Conservation (phyloP, 306 rosid genomes). For the Acacia crassicarpa region DNA sequence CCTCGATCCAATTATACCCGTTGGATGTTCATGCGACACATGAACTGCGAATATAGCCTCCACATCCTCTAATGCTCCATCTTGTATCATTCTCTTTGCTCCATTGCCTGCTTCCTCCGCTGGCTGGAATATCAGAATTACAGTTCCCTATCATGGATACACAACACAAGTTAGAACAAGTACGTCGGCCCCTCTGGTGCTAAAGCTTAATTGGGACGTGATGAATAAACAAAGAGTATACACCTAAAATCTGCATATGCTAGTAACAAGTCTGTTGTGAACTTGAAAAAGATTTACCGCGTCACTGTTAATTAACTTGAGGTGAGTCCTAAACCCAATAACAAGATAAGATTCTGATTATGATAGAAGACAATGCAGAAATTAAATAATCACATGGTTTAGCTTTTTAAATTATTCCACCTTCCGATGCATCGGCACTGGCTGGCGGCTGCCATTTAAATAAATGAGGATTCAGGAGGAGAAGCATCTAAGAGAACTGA, state of each 20-base stretch:
- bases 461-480: background rate
- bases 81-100: slow-evolving; percentile 87
- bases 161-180: background rate
- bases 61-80: slow-evolving; percentile 80
- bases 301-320: background rate
- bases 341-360: background rate
- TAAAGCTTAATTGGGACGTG: too few species aligned
- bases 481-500: slow-evolving; percentile 15
- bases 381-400: background rate
- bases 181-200: too few species aligned
- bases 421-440: background rate
- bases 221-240: too few species aligned
- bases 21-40: slow-evolving; percentile 87
- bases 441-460: background rate
- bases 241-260: too few species aligned
- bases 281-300: background rate
- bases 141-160: slow-evolving; percentile 67
- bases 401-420: background rate
- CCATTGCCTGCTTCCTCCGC: slow-evolving; percentile 99
- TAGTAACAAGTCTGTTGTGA: background rate
- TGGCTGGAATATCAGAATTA: slow-evolving; percentile 85
- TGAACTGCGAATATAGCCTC: slow-evolving; percentile 93
- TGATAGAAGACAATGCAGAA: background rate
- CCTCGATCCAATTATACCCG: slow-evolving; percentile 76
- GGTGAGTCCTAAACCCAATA: background rate